Evolutionary conservation across 306 rosid species (phyloP), one percentile per base, ranked within the genome.

Genomic region (Herpetospermum pedunculosum): DNA sequence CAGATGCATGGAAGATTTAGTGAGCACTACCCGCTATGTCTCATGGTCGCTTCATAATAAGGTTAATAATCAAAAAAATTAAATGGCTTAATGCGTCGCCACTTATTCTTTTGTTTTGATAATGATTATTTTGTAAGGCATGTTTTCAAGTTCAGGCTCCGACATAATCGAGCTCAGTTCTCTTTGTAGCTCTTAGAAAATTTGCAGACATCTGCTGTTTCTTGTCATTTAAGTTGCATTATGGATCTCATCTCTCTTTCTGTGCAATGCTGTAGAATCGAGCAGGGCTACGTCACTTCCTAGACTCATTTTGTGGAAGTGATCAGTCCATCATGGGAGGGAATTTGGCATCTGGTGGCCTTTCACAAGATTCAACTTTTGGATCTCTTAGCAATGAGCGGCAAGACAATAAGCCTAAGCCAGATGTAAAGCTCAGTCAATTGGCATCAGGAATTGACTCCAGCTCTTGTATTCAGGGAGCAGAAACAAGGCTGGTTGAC

Each of bases 31-130:
- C 54, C 86, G 96, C 32, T 94, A 94, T 48, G 97, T 94, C 70
- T 84, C 97, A 53, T 94, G 98, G 98, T 94, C 98, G 70, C 96
- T 94, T 67, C 98, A 94, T 83, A 94, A 94, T 76, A 94, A 94
- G 98, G 98, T 91, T 54, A 26, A 59, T 23, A 80, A 79, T 49
- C 44, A 16, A 48, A 68, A 43, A n/a, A n/a, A n/a, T n/a, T n/a
- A n/a, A n/a, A n/a, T n/a, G n/a, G n/a, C n/a, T n/a, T n/a, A n/a
- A n/a, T n/a, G n/a, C n/a, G n/a, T n/a, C n/a, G n/a, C n/a, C n/a
- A n/a, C 8, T 6, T 67, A 10, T 38, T 41, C 12, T 41, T 5
- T 68, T 25, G 53, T 40, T 40, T 67, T 41, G 54, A 43, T 44
- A 15, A 43, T 26, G 54, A 43, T 25, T 13, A 43, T 68, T 68